phyloP scores from a whole-genome alignment of 2,329 filamentous ascomycete species.

The Cercospora sp. region DNA sequence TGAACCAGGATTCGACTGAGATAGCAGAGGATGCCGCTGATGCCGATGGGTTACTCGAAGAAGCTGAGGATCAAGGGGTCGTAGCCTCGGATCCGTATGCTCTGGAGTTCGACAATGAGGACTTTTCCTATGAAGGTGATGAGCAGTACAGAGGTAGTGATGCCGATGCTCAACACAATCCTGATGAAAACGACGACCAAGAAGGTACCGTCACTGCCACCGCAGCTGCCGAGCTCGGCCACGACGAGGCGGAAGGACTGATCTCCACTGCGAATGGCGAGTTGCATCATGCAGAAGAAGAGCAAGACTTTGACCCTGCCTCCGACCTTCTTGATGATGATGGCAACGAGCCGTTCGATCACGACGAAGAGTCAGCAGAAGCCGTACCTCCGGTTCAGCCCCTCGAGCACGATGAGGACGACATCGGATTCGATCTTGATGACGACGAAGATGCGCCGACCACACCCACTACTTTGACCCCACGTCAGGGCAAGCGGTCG shows the following conservation, averaged over 20 bases:
- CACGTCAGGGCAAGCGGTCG: conserved; percentile 37
- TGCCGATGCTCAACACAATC: conserved; percentile 11
- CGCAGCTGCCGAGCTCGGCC: conserved; percentile 19
- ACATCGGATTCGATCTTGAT: conserved; percentile 34
- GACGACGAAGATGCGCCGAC: conserved; percentile 21
- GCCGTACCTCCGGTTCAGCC: conserved; percentile 3
- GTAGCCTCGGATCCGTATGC: background rate
- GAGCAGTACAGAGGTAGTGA: conserved; percentile 15
- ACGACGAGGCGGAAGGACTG: conserved; percentile 13
- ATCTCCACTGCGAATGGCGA: background rate
- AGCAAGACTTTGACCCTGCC: conserved; percentile 22
- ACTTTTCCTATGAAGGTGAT: conserved; percentile 20
- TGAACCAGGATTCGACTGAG: conserved; percentile 17
- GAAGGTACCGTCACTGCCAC: conserved; percentile 11
- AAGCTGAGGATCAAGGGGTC: conserved; percentile 2
- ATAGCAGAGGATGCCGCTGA: conserved; percentile 1
- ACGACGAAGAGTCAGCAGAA: conserved; percentile 16
- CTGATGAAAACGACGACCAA: conserved; percentile 14
- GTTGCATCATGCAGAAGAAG: conserved; percentile 20
- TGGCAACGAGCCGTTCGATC: conserved; percentile 22
- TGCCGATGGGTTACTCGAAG: conserved; percentile 8
- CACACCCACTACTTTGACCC: conserved; percentile 19
- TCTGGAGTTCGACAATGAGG: conserved; percentile 19
- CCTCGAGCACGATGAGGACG: conserved; percentile 24
- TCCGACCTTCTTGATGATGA: conserved; percentile 28